phyloP scores from a whole-genome alignment of 352 stramenopile genomes.

The Blastocystis sp. region DNA sequence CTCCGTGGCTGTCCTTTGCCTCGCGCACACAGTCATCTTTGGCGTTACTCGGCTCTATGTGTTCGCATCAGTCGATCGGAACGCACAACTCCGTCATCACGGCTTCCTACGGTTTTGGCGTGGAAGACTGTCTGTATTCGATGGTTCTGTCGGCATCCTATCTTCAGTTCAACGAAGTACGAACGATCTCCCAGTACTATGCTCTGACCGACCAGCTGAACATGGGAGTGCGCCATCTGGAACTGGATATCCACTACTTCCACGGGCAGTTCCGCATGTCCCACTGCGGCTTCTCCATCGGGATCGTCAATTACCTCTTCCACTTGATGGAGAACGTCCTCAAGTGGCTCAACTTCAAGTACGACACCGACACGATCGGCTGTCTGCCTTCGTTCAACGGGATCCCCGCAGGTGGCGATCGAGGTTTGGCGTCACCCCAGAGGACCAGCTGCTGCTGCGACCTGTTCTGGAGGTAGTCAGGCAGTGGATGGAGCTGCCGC shows the following conservation, averaged over 20 bases:
- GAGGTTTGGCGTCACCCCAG: constrained; percentile 7
- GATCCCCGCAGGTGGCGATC: constrained; percentile 61
- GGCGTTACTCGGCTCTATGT: constrained; percentile 62
- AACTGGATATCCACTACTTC: constrained; percentile 73
- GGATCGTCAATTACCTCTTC: constrained; percentile 60
- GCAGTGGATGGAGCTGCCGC: constrained; percentile 63
- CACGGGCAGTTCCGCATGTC: constrained; percentile 65
- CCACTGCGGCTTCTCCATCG: constrained; percentile 68
- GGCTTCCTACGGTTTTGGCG: constrained; percentile 27
- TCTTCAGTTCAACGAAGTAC: constrained; percentile 46
- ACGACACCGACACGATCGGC: constrained; percentile 69
- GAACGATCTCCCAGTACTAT: constrained; percentile 62
- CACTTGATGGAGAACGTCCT: constrained; percentile 65
- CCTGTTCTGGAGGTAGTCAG: constrained; percentile 64
- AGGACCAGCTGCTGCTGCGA: constrained; percentile 64
- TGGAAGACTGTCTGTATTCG: constrained; percentile 10
- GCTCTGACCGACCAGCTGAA: constrained; percentile 70
- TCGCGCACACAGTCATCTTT: constrained; percentile 30
- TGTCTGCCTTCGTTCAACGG: constrained; percentile 71
- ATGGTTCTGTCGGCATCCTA: constrained; percentile 37
- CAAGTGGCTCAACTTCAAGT: constrained; percentile 68
- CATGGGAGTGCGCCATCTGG: constrained; percentile 69
- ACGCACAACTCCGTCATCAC: constrained; percentile 72
- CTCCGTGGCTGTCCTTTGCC: neutral
- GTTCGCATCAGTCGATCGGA: constrained; percentile 65